Base-by-base conservation (phyloP, 163 green algal genomes). In the Chlorella variabilis region DNA sequence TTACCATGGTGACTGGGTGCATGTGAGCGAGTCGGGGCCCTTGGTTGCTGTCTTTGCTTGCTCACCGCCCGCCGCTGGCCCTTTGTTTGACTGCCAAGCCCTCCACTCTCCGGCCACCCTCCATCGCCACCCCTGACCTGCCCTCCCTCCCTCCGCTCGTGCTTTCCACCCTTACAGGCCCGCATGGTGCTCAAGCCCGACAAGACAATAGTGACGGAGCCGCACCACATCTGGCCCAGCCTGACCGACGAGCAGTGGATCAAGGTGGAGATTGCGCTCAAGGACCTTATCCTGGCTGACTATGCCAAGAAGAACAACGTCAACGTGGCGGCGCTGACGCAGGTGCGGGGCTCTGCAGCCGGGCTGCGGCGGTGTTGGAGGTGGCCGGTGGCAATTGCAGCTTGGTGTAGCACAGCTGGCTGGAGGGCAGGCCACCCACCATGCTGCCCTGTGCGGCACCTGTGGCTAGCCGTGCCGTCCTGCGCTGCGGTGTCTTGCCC, bases 261-360 rank as follows among this genome's bases (percentile, higher is more conserved):
- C 75, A 94, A 94, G 86, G 90, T 97, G 42, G 95, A 98, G 88
- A 94, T 98, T 68, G 95, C 95, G 68, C 90, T 98, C 29, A 98
- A 98, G 93, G 97, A 99, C 84, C 93, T 99, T 25, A 99, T 99
- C 84, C 88, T 99, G 83, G 95, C 92, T 7, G 97, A 99, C 90
- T 99, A 99, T 87, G 92, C 95, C 76, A 98, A 98, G 92, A 99
- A 99, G 92, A 99, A 99, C 94, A 99, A 99, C 80, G 97, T 99
- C 76, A 98, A 99, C 87, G 94, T 97, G 75, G 90, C 89, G 33
- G 96, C 96, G 36, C 91, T 99, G 59, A 99, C 96, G 67, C 94
- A 97, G 88, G 82, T 87, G 63, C 1, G 80, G 54, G 31, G 7
- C 0, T 2, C 42, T 27, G 41, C 8, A 2, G 77, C 18, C 34